Evolutionary conservation across 768 basidiomycete species (phyloP), one percentile per base, ranked within the genome.

Genomic region (Amanita muscaria): DNA sequence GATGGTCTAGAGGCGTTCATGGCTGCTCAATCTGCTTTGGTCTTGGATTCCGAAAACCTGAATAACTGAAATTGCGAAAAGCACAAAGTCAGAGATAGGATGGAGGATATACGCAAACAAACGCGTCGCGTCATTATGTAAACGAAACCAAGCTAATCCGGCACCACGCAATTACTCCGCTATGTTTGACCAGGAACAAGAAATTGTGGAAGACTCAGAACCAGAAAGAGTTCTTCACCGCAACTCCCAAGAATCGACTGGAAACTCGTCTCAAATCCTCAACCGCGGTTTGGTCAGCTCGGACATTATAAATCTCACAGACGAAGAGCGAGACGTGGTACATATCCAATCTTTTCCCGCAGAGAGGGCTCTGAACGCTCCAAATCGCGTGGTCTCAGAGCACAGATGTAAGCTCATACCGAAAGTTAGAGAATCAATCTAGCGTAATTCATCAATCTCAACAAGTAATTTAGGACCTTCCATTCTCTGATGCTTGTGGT

Each of bases 181-280:
- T 6, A 29, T 29, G 7, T 29, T 12, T 29, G 27, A 29, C 6
- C 27, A 6, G 12, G 27, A 29, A 29, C 6, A 12, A 29, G 27
- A 29, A n/a, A n/a, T n/a, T n/a, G n/a, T n/a, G n/a, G n/a, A n/a
- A n/a, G n/a, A n/a, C n/a, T n/a, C n/a, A 23, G 47, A 44, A 38
- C 46, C 54, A 23, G 76, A 77, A 46, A 51, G 75, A 24, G 71
- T n/a, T n/a, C n/a, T n/a, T n/a, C n/a, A n/a, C n/a, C n/a, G n/a
- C n/a, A n/a, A n/a, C n/a, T n/a, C n/a, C n/a, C n/a, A n/a, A n/a
- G n/a, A n/a, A n/a, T n/a, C n/a, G n/a, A n/a, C n/a, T n/a, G n/a
- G n/a, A n/a, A n/a, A n/a, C n/a, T n/a, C n/a, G n/a, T n/a, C n/a
- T n/a, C n/a, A n/a, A n/a, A n/a, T n/a, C n/a, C n/a, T n/a, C n/a